Percentiles rank a stretch among this genome's conserved stretches.
Conservation (phyloP, 306 rosid genomes). For the Mimosa pudica region DNA sequence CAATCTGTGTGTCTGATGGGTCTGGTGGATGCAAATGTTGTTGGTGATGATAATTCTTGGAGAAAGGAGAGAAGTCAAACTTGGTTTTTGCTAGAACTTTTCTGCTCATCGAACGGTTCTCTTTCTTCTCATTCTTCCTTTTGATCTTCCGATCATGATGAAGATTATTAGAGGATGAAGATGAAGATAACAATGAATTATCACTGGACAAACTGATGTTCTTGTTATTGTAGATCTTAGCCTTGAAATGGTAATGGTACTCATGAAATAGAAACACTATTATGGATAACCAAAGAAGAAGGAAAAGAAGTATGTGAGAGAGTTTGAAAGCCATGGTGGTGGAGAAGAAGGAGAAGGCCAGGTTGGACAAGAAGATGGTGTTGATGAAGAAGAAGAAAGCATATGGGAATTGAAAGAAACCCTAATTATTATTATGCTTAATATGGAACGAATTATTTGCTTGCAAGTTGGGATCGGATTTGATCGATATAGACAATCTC, state of each 20-base stretch:
- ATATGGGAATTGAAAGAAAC: constrained; percentile 30
- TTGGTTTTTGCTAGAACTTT: constrained; percentile 71
- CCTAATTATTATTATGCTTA: constrained; percentile 3
- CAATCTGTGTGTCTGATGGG: constrained; percentile 51
- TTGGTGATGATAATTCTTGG: constrained; percentile 41
- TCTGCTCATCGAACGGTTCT: constrained; percentile 45
- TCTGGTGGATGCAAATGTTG: constrained; percentile 26
- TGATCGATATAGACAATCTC: constrained; percentile 33
- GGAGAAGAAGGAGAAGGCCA: constrained; percentile 44
- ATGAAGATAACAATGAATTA: constrained; percentile 26
- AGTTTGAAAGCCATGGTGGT: constrained; percentile 75
- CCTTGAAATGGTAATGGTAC: constrained; percentile 46
- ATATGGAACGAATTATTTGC: constrained; percentile 14
- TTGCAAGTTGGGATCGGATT: constrained; percentile 39
- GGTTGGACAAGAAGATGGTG: constrained; percentile 34
- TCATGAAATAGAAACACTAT: constrained; percentile 63
- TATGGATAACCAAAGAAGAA: constrained; percentile 61
- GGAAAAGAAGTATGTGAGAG: constrained; percentile 47
- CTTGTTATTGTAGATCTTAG: constrained; percentile 46
- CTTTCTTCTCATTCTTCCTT: background rate
- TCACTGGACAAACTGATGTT: constrained; percentile 36
- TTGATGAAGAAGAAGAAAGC: constrained; percentile 47
- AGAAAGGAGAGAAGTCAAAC: constrained; percentile 76
- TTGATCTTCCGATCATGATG: background rate
- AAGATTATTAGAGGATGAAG: background rate